Conservation (phyloP, 208 protist species). For the Trypanosoma scelopori region DNA sequence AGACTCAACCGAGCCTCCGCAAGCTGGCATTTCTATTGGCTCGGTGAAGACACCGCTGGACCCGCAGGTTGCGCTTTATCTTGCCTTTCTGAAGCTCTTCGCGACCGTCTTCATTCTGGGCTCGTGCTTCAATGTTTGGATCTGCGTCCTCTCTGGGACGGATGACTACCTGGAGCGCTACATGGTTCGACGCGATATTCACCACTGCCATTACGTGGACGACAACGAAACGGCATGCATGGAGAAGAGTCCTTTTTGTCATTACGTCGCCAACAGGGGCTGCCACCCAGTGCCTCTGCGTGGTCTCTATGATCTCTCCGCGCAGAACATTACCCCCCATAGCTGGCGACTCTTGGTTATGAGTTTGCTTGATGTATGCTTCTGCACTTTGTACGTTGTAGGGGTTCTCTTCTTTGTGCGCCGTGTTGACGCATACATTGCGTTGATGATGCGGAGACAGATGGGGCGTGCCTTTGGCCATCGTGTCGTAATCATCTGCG, state of each 20-base stretch:
- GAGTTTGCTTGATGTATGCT: constrained; percentile 60
- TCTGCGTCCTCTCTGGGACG: constrained; percentile 49
- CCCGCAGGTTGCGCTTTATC: constrained; percentile 78
- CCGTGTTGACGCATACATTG: constrained; percentile 52
- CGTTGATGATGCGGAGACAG: constrained; percentile 59
- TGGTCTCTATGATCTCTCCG: constrained; percentile 81
- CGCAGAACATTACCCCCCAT: constrained; percentile 63
- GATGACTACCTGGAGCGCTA: constrained; percentile 48
- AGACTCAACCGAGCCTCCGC: no score
- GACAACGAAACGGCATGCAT: constrained; percentile 57
- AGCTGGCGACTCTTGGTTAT: constrained; percentile 63
- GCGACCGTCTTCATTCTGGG: constrained; percentile 62
- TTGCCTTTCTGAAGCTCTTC: constrained; percentile 78
- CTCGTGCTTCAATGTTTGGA: constrained; percentile 62
- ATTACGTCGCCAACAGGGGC: constrained; percentile 34
- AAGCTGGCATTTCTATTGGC: not conserved
- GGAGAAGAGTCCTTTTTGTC: constrained; percentile 54
- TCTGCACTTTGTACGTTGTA: constrained; percentile 49
- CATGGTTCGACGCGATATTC: constrained; percentile 48
- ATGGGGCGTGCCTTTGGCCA: constrained; percentile 70
- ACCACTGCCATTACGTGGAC: constrained; percentile 42
- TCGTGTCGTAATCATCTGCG: constrained; percentile 72
- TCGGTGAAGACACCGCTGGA: constrained; percentile 54
- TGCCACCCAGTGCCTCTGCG: constrained; percentile 57
- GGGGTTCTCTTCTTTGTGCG: constrained; percentile 50